Percentiles rank a stretch among this genome's conserved stretches.
Conservation (phyloP, 2,329 filamentous ascomycete genomes). For the Didymella sp. region DNA sequence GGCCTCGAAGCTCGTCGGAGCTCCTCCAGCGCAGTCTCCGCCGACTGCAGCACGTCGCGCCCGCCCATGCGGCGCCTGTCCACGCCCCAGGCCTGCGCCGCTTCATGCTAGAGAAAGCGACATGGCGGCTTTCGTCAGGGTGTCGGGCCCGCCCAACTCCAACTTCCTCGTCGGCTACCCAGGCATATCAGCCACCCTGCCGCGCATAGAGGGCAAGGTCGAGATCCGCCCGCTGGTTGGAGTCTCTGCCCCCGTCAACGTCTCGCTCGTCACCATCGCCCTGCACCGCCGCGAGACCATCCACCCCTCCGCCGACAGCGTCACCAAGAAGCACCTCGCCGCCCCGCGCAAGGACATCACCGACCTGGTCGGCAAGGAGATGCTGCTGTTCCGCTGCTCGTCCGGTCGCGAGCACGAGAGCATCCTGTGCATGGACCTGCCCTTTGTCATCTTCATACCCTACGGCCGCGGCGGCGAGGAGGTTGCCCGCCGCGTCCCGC, state of each 20-base stretch:
- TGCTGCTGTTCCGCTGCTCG: slow-evolving; percentile 86
- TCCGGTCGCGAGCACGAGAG: slow-evolving; percentile 84
- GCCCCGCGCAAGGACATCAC: slow-evolving; percentile 88
- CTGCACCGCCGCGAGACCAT: slow-evolving; percentile 94
- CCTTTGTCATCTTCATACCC: slow-evolving; percentile 96
- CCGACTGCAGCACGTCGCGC: slow-evolving; percentile 12
- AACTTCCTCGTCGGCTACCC: slow-evolving; percentile 97
- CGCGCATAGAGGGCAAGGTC: slow-evolving; percentile 96
- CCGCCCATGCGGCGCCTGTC: slow-evolving; percentile 47
- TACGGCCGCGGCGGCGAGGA: slow-evolving; percentile 92
- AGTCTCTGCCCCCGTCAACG: slow-evolving; percentile 83
- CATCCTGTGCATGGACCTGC: slow-evolving; percentile 94
- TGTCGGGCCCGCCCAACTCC: slow-evolving; percentile 96
- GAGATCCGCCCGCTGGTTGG: slow-evolving; percentile 89
- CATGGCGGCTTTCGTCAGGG: slow-evolving; percentile 82
- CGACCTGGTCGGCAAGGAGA: slow-evolving; percentile 94
- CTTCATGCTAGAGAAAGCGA: slow-evolving; percentile 25
- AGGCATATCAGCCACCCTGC: slow-evolving; percentile 95
- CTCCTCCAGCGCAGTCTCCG: neutral
- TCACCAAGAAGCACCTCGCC: slow-evolving; percentile 89
- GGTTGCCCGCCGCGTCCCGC: slow-evolving; percentile 85
- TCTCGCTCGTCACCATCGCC: slow-evolving; percentile 93
- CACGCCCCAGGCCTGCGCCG: slow-evolving; percentile 45
- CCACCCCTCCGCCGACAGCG: slow-evolving; percentile 91
- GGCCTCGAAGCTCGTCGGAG: neutral